Conservation (phyloP, 306 rosid species). For the Prunus mira region DNA sequence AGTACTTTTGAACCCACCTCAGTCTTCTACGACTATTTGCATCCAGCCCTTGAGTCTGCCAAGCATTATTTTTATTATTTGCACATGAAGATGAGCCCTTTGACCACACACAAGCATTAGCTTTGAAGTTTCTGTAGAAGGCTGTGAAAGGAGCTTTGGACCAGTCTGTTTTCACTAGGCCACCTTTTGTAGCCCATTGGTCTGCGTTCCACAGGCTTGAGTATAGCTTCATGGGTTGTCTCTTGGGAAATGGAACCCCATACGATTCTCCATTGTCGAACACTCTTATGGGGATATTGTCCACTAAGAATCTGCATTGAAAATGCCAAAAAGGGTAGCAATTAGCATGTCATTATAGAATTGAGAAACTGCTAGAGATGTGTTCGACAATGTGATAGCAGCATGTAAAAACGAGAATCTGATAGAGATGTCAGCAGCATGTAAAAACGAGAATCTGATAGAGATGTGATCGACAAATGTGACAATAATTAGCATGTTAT, state of each 20-base stretch:
- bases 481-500: too few species aligned
- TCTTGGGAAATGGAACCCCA: conserved; percentile 29
- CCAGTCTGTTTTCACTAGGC: conserved; percentile 35
- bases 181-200: conserved; percentile 41
- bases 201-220: conserved; percentile 38
- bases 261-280: conserved; percentile 28
- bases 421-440: too few species aligned
- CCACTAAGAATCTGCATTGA: conserved; percentile 24
- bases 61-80: background rate
- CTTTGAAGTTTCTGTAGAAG: conserved; percentile 24
- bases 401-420: too few species aligned
- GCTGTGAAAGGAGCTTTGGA: conserved; percentile 44
- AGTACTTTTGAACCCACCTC: conserved; percentile 28
- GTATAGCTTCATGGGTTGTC: conserved; percentile 36
- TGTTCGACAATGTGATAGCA: too few species aligned
- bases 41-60: conserved; percentile 26
- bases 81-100: background rate
- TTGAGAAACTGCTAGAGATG: too few species aligned
- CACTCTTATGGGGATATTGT: conserved; percentile 31
- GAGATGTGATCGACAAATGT: too few species aligned
- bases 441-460: too few species aligned
- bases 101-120: conserved; percentile 19
- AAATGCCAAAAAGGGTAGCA: background rate
- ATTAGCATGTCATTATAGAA: background rate
- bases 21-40: conserved; percentile 20